phyloP scores from a whole-genome alignment of 2,329 filamentous ascomycete genomes.

The Hymenoscyphus fructigenus region DNA sequence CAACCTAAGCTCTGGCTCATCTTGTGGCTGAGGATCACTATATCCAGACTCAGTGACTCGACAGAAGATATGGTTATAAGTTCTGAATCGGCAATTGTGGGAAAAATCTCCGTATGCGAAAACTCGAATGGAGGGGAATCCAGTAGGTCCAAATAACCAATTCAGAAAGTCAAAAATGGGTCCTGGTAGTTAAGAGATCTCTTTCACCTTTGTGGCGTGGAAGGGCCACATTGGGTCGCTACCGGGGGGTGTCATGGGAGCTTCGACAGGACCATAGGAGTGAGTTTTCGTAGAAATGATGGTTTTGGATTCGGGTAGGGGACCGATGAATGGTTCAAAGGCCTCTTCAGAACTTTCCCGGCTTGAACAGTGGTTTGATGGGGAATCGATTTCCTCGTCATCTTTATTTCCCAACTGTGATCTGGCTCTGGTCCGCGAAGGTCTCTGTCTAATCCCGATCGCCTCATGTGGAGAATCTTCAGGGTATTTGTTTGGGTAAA shows the following conservation, averaged over 20 bases:
- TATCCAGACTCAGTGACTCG: background rate
- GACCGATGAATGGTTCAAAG: background rate
- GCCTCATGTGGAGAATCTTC: background rate
- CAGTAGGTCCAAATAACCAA: background rate
- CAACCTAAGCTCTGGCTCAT: background rate
- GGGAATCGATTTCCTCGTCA: background rate
- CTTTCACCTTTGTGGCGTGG: background rate
- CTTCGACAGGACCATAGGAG: background rate
- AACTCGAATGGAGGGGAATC: background rate
- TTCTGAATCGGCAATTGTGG: background rate
- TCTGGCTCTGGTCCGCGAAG: background rate
- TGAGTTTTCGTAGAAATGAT: background rate
- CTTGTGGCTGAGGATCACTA: background rate
- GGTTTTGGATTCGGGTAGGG: background rate
- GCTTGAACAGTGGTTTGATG: background rate
- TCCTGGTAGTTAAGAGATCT: background rate
- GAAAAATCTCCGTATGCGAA: background rate
- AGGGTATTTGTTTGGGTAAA: background rate
- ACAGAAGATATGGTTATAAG: slow-evolving; percentile 2
- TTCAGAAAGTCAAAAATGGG: background rate
- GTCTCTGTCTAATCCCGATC: background rate
- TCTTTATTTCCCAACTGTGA: background rate
- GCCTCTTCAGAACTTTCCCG: background rate
- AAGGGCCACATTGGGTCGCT: background rate
- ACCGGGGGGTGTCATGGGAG: background rate